Percentiles rank a stretch among this genome's conserved stretches.
phyloP scores from a whole-genome alignment of 1,139 yeast genomes.

The Pichia inconspicua region DNA sequence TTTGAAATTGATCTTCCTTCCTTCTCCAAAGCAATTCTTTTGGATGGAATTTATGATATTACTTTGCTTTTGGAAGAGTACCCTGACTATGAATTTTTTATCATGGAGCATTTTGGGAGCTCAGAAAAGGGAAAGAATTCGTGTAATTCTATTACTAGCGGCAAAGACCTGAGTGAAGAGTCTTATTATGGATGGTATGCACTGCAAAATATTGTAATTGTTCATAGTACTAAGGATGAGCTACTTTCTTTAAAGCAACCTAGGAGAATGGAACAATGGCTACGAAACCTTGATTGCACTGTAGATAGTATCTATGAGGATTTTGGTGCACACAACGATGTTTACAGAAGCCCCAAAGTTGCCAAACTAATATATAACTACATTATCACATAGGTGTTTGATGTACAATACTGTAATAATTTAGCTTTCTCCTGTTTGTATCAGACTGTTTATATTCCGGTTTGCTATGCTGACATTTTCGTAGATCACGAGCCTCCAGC shows the following conservation, averaged over 20 bases:
- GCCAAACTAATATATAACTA: conserved; percentile 1
- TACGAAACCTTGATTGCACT: conserved; percentile 1
- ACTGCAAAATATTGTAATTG: conserved; percentile 19
- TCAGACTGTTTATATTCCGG: no score
- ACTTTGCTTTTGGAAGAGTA: conserved; percentile 35
- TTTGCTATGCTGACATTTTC: neutral
- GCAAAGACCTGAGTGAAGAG: neutral
- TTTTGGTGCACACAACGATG: conserved; percentile 11
- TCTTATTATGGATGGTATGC: conserved; percentile 4
- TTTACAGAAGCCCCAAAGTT: conserved; percentile 1
- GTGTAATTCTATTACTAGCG: conserved; percentile 15
- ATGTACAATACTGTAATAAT: no score
- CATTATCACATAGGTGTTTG: neutral
- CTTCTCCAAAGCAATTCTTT: conserved; percentile 27
- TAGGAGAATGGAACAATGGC: conserved; percentile 19
- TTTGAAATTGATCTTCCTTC: no score
- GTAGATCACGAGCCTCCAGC: neutral
- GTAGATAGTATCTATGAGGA: conserved; percentile 1
- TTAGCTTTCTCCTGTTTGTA: no score
- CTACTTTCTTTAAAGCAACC: conserved; percentile 29
- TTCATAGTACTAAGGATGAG: conserved; percentile 34
- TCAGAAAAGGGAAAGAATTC: conserved; percentile 14
- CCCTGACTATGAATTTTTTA: conserved; percentile 36
- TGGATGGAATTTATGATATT: conserved; percentile 50
- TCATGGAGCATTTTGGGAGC: conserved; percentile 36